phyloP scores from a whole-genome alignment of 331 rosid genomes.

The Stylosanthes scabra region DNA sequence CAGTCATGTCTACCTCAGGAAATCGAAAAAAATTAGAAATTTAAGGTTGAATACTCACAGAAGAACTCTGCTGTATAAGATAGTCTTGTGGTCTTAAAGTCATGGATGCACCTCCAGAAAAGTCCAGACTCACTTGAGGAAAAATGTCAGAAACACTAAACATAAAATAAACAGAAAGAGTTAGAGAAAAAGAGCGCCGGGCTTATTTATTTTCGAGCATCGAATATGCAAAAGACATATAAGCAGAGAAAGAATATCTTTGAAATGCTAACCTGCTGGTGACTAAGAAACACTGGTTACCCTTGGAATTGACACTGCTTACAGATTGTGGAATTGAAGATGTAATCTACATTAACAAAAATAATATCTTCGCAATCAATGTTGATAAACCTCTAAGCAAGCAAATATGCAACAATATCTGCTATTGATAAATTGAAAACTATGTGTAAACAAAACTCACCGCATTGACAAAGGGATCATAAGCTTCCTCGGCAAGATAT shows the following conservation, averaged over 20 bases:
- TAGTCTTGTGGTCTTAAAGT: conserved; percentile 87
- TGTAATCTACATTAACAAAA: conserved; percentile 60
- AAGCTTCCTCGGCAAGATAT: conserved; percentile 94
- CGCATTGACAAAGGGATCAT: conserved; percentile 75
- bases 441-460: conserved; percentile 60
- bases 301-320: conserved; percentile 60
- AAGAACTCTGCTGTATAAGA: conserved; percentile 81
- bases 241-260: background rate
- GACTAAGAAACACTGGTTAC: conserved; percentile 76
- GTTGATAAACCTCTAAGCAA: conserved; percentile 22
- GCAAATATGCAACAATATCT: conserved; percentile 32
- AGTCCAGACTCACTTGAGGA: conserved; percentile 92
- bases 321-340: conserved; percentile 68
- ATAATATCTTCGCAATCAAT: conserved; percentile 19
- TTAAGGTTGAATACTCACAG: conserved; percentile 61
- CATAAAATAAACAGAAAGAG: conserved; percentile 33
- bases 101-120: conserved; percentile 84
- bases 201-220: conserved; percentile 24
- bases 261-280: conserved; percentile 69
- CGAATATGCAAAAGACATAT: conserved; percentile 4
- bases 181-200: conserved; percentile 35
- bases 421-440: conserved; percentile 25
- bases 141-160: conserved; percentile 75
- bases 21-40: conserved; percentile 13
- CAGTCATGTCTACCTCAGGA: conserved; percentile 30